Evolutionary conservation across 257 asterid genomes (phyloP).

Genomic region (Phtheirospermum japonicum): DNA sequence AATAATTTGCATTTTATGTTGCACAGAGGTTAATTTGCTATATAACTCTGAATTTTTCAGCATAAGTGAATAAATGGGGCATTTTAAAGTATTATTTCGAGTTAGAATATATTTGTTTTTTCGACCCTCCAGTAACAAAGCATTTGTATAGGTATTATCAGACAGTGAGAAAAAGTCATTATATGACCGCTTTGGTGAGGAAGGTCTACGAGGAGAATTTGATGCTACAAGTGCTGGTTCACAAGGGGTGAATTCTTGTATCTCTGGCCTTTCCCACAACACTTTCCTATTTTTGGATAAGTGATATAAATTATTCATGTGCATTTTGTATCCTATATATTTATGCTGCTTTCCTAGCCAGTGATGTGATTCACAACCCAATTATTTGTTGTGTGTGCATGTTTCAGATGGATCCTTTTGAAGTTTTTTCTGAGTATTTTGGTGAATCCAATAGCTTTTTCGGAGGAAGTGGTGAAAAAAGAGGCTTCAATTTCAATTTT

Average conservation of each 20-base stretch:
- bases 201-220: conserved; percentile 74
- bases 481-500: conserved; percentile 55
- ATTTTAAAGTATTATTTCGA: conserved; percentile 12
- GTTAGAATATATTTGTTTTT: conserved; percentile 6
- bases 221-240: conserved; percentile 52
- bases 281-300: conserved; percentile 21
- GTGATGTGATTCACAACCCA: conserved; percentile 16
- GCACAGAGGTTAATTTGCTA: background rate
- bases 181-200: conserved; percentile 91
- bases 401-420: conserved; percentile 82
- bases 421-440: conserved; percentile 69
- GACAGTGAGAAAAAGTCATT: conserved; percentile 78
- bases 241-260: conserved; percentile 54
- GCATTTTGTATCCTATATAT: conserved; percentile 13
- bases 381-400: conserved; percentile 12
- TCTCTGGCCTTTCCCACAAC: background rate
- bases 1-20: background rate
- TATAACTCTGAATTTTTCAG: conserved; percentile 7
- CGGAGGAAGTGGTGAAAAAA: conserved; percentile 55
- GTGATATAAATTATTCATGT: background rate
- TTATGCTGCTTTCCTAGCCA: conserved; percentile 17
- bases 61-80: conserved; percentile 14
- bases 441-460: conserved; percentile 64
- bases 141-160: conserved; percentile 68
- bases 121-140: conserved; percentile 28